A percentile compares a stretch with the other conserved stretches of the same genome.
Conservation (phyloP, 2,329 filamentous ascomycete species). For the Niveomyces coronatus region DNA sequence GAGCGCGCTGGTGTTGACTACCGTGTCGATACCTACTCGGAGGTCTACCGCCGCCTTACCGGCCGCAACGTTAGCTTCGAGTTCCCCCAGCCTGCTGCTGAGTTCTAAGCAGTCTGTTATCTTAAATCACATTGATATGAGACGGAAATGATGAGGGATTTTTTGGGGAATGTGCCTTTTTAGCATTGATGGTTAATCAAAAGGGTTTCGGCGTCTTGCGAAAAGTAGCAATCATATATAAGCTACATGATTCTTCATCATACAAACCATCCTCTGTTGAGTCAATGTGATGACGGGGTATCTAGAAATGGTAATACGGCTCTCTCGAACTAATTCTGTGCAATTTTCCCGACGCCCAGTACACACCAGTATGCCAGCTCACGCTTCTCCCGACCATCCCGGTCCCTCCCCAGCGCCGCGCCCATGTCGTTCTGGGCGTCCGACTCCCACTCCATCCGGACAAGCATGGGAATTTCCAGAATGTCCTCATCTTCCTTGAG, state of each 20-base stretch:
- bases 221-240: conserved; percentile 36
- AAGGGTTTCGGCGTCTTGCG: conserved; percentile 41
- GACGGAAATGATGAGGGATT: conserved; percentile 18
- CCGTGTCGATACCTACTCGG: conserved; percentile 97
- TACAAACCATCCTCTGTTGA: conserved; percentile 1
- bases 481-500: conserved; percentile 50
- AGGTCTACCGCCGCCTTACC: conserved; percentile 97
- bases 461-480: conserved; percentile 88
- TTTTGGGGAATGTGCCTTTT: conserved; percentile 18
- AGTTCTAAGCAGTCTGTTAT: conserved; percentile 56
- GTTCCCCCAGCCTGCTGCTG: conserved; percentile 79
- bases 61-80: conserved; percentile 96
- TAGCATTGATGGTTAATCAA: conserved; percentile 28
- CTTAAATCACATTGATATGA: conserved; percentile 6
- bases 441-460: conserved; percentile 81
- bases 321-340: conserved; percentile 27
- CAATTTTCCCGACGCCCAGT: conserved; percentile 75
- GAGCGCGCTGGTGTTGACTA: conserved; percentile 99
- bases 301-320: conserved; percentile 19
- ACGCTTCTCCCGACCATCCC: conserved; percentile 61
- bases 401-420: conserved; percentile 39
- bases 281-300: conserved; percentile 25
- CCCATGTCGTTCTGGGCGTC: conserved; percentile 58
- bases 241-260: conserved; percentile 10
- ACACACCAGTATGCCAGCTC: conserved; percentile 96